phyloP scores from a whole-genome alignment of 164 flowering plant genomes.

The Magnolia kwangsiensis region DNA sequence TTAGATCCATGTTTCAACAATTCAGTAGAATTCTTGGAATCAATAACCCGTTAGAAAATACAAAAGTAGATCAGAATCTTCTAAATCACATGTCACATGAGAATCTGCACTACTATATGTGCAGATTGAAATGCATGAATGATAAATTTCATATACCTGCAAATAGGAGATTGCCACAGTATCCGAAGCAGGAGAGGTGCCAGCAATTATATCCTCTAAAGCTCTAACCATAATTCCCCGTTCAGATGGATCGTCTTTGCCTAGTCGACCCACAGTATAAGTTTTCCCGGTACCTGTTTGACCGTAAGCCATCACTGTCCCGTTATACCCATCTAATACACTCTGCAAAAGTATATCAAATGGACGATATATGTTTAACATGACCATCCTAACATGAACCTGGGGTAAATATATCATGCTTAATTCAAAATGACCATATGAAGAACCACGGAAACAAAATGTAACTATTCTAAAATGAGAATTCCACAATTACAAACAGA shows the following conservation, averaged over 20 bases:
- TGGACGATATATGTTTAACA: constrained; percentile 3
- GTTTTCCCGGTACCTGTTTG: constrained; percentile 99
- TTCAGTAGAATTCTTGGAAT: too few species aligned
- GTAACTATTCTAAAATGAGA: background rate
- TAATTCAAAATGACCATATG: constrained; percentile 3
- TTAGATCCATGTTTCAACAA: too few species aligned
- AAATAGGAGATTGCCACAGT: constrained; percentile 71
- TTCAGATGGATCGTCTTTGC: constrained; percentile 80
- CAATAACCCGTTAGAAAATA: too few species aligned
- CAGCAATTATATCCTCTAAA: constrained; percentile 69
- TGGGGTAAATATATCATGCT: background rate
- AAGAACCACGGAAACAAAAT: background rate
- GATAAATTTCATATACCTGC: constrained; percentile 51
- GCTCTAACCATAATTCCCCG: constrained; percentile 96
- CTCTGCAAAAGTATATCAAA: constrained; percentile 62
- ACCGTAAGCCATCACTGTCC: constrained; percentile 98
- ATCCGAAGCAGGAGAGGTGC: constrained; percentile 44
- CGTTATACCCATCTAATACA: constrained; percentile 89
- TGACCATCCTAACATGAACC: background rate
- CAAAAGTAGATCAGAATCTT: too few species aligned
- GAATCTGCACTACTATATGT: background rate
- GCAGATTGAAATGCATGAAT: background rate
- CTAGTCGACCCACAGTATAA: constrained; percentile 76
- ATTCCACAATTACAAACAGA: background rate
- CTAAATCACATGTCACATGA: too few species aligned